Evolutionary conservation across 176 grass and related monocot species (phyloP), one percentile per base, ranked within the genome.

Genomic region (Thalia dealbata): DNA sequence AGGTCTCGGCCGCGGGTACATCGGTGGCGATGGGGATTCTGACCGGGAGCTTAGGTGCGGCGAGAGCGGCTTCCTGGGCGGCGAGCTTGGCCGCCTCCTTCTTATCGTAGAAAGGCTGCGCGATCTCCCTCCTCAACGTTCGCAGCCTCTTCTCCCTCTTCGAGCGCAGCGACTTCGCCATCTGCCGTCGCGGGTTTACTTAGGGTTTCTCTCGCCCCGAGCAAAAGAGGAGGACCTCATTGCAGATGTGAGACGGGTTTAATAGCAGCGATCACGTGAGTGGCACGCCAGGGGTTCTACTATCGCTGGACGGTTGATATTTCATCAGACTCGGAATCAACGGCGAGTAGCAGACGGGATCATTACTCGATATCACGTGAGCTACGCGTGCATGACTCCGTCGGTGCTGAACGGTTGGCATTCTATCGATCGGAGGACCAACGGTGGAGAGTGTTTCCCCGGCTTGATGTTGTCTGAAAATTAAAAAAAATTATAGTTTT

Each of bases 101-200:
- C 95, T 99, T 85, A 42, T 99, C 90, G 77, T 99, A 93, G 85
- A 91, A 99, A 44, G 95, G 95, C 81, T 93, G 68, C 15, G 67
- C 79, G 11, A 99, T 85, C 83, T 91, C 95, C 64, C 95, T 84
- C 51, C 95, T 75, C 12, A 93, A 79, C 50, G 87, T 93, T 50
- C 95, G 75, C 74, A 99, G 70, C 62, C 87, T 84, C 87, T 88
- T 97, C 93, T 97, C 84, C 70, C 60, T 82, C 85, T 97, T 97
- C 23, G 93, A 92, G 1, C 85, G 80, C 67, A 93, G 83, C 63
- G 90, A 99, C 82, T 99, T 99, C 41, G 95, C 95, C 95, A 99
- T 99, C 75, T 22, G 35, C 18, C 18, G 5, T 22, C 32, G 19
- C 32, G 35, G 9, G 0, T n/a, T 43, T 21, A 11, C 21, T 67